Conservation (phyloP, 352 stramenopile genomes). For the Plasmopara muralis region DNA sequence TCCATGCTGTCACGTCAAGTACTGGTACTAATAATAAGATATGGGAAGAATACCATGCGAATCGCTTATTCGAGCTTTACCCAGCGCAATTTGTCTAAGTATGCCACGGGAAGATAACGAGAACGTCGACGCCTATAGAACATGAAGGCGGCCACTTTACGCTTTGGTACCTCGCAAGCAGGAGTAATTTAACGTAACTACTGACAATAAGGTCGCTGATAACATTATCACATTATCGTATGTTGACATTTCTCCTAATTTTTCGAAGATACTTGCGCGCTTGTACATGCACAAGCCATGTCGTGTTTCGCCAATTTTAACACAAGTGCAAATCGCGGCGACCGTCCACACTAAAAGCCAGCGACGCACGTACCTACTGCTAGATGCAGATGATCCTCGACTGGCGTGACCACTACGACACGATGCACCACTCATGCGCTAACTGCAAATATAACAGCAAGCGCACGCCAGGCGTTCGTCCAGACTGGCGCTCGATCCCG, state of each 20-base stretch:
- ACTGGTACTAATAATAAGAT: too few relatives aligned
- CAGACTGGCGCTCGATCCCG: not conserved
- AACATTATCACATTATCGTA: too few relatives aligned
- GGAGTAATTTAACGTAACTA: too few relatives aligned
- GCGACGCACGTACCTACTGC: constrained; percentile 23
- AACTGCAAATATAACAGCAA: constrained; percentile 9
- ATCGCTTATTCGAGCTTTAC: too few relatives aligned
- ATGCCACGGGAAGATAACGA: too few relatives aligned
- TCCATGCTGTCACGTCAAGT: too few relatives aligned
- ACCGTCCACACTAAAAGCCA: constrained; percentile 20
- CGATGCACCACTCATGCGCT: constrained; percentile 9
- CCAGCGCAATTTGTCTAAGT: too few relatives aligned
- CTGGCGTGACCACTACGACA: constrained; percentile 24
- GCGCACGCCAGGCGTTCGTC: constrained; percentile 9
- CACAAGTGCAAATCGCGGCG: constrained; percentile 20
- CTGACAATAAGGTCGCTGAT: too few relatives aligned
- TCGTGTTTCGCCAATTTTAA: constrained; percentile 26
- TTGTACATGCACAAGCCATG: constrained; percentile 9
- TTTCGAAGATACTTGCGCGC: constrained; percentile 6
- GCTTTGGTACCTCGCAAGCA: too few relatives aligned
- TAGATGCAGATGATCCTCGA: constrained; percentile 27
- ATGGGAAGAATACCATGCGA: too few relatives aligned
- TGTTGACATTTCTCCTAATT: not conserved
- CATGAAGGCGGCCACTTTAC: too few relatives aligned
- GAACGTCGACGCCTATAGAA: too few relatives aligned